phyloP scores from a whole-genome alignment of 1,139 yeast genomes.

The Barnettozyma hawaiiensis region DNA sequence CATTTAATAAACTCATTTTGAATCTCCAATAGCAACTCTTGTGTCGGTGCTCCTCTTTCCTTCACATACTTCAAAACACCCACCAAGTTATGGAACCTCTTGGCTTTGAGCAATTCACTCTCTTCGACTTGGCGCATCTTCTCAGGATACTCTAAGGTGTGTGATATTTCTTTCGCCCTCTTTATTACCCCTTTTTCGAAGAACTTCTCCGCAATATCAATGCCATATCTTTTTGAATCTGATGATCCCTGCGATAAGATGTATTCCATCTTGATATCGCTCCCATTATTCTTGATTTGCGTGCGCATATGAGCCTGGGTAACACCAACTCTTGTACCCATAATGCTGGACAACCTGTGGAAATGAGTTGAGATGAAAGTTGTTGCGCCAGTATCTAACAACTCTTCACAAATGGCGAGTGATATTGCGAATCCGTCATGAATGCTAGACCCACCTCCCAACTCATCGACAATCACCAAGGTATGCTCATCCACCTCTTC shows the following conservation, averaged over 20 bases:
- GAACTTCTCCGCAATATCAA: conserved; percentile 26
- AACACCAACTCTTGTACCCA: conserved; percentile 30
- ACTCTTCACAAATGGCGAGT: conserved; percentile 34
- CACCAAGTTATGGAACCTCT: conserved; percentile 7
- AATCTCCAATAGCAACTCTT: conserved; percentile 3
- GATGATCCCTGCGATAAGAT: conserved; percentile 24
- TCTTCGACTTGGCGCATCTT: conserved; percentile 3
- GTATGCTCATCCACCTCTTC: conserved; percentile 30
- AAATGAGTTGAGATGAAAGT: conserved; percentile 39
- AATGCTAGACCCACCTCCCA: conserved; percentile 41
- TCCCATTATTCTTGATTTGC: conserved; percentile 18
- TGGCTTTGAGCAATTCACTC: conserved; percentile 2
- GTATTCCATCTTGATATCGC: conserved; percentile 28
- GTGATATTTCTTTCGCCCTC: conserved; percentile 28
- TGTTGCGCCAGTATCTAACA: conserved; percentile 26
- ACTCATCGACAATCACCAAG: conserved; percentile 39
- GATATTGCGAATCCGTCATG: conserved; percentile 39
- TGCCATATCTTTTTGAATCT: conserved; percentile 29
- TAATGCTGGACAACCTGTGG: conserved; percentile 31
- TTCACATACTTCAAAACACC: conserved; percentile 7
- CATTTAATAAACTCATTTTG: conserved; percentile 9
- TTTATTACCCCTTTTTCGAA: conserved; percentile 26
- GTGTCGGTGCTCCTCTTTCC: conserved; percentile 1
- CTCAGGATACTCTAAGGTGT: conserved; percentile 14
- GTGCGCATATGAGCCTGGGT: conserved; percentile 30